Conservation (phyloP, 1,284 basidiomycete species). For the Puccinia coronata region DNA sequence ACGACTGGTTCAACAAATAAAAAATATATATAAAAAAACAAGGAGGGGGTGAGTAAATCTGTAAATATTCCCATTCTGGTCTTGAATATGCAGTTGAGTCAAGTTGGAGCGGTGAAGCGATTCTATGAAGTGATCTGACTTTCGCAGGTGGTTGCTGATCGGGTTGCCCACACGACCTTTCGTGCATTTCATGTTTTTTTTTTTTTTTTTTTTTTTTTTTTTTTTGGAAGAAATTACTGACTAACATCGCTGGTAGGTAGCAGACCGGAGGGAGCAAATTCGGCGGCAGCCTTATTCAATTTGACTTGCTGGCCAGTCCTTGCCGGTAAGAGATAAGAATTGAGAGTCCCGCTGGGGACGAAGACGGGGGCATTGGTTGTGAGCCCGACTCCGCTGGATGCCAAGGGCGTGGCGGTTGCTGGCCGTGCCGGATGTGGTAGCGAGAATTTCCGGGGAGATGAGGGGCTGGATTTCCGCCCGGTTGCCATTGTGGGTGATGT, state of each 20-base stretch:
- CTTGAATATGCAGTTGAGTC: not conserved
- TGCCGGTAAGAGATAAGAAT: not conserved
- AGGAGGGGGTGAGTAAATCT: not conserved
- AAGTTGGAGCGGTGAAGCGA: not conserved
- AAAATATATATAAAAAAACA: not conserved
- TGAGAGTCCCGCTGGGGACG: conserved; percentile 19
- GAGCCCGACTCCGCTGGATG: conserved; percentile 23
- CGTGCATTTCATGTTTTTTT: too few species aligned
- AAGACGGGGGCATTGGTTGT: conserved; percentile 48
- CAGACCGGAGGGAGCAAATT: conserved; percentile 48
- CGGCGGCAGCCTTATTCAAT: conserved; percentile 45
- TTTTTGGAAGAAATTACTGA: too few species aligned
- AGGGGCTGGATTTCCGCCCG: conserved; percentile 46
- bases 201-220: too few species aligned
- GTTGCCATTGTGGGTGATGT: conserved; percentile 9
- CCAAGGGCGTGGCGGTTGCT: conserved; percentile 32
- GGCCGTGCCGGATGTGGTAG: conserved; percentile 28
- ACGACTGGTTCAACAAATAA: conserved; percentile 3
- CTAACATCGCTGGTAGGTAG: conserved; percentile 40
- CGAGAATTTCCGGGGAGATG: conserved; percentile 45
- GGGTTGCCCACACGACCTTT: too few species aligned
- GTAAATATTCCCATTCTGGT: not conserved
- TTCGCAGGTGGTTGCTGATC: not conserved
- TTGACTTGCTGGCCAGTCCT: conserved; percentile 24
- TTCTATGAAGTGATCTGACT: not conserved